Base-by-base conservation (phyloP, 2,329 filamentous ascomycete genomes). In the Beauveria sp. region DNA sequence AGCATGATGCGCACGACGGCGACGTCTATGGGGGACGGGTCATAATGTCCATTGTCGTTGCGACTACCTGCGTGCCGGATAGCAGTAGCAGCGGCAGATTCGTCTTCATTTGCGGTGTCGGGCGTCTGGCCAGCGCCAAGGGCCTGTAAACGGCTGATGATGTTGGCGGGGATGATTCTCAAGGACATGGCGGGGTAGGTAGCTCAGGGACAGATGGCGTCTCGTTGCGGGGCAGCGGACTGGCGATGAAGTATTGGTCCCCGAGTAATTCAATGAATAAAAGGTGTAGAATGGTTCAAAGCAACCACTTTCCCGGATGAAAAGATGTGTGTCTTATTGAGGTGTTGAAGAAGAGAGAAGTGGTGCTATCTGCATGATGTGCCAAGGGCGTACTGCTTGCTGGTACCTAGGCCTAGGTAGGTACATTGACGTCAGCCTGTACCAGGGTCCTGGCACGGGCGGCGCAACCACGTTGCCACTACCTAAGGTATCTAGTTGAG, bases 21-120 rank as follows among this genome's bases (percentile, higher is more conserved):
- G 1, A 86, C 78, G 68, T 88, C 83, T 46, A 75, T 69, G 4
- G 78, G 69, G 0, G 70, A 74, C 1, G 82, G 79, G 16, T 73
- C 65, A 62, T 67, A 71, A 12, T 45, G 16, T 14, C 59, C 59
- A 40, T 66, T 56, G 3, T 59, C 62, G 16, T 63, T 51, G 20
- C 45, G 53, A 26, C 34, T 28, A 16, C 60, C 60, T 7, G 40
- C 38, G 22, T 46, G 52, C 10, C 46, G 48, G 7, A 10, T 31
- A 22, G 14, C 8, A 14, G 57, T 12, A 14, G 5, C 22, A 9
- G 43, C 22, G 10, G n/a, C 34, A 16, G 46, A 8, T 22, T 20
- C 34, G 45, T 40, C 46, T 42, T 40, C 34, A 18, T 18, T 9
- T 5, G 22, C 3, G 6, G 20, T 24, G 9, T 45, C 26, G 12